A percentile compares a stretch with the other conserved stretches of the same genome.
Evolutionary conservation across 2,329 filamentous ascomycete species (phyloP).

Genomic region (Penicillium concentricum): DNA sequence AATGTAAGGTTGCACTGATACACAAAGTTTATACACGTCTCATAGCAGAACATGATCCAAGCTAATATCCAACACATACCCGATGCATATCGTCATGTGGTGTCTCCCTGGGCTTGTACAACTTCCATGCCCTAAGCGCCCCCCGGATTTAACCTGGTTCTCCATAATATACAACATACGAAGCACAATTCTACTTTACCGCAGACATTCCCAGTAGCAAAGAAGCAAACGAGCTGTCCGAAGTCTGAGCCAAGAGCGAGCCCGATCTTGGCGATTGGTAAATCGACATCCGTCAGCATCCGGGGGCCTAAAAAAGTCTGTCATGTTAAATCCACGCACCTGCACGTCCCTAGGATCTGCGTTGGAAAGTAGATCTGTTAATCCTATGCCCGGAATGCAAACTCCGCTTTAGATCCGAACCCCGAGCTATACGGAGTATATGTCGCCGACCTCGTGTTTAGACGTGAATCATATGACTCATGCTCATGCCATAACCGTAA

Average conservation of each 20-base stretch:
- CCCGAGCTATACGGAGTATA: neutral
- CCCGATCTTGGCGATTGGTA: constrained; percentile 10
- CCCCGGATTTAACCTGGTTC: neutral
- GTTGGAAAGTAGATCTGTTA: neutral
- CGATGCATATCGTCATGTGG: constrained; percentile 1
- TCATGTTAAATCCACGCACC: constrained; percentile 19
- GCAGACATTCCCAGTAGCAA: neutral
- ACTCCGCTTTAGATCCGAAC: constrained; percentile 9
- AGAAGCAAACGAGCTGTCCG: neutral
- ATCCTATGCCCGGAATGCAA: constrained; percentile 9
- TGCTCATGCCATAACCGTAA: too few relatives aligned
- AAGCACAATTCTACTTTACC: neutral
- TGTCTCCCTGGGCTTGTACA: neutral
- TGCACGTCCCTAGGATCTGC: constrained; percentile 13
- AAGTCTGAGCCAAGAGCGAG: neutral
- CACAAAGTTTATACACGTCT: neutral
- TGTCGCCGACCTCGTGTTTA: constrained; percentile 10
- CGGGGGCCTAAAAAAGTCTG: constrained; percentile 5
- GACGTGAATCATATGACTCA: constrained; percentile 15
- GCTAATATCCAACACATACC: neutral
- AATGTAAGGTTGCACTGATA: neutral
- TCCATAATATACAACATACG: neutral
- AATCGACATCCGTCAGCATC: constrained; percentile 21
- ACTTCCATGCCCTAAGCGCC: neutral
- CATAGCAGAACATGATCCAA: too few relatives aligned